Evolutionary conservation across 129 eudicot species (phyloP).

Genomic region (carrot (Daucus carota)): DH1_v3.0 NC_030385.2:41344501-41345000

Average conservation of each 20-base stretch:
- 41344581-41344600: too few species aligned
- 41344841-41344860: slow-evolving; percentile 67
- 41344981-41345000: neutral
- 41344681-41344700: slow-evolving; percentile 76
- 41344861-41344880: neutral
- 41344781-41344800: slow-evolving; percentile 54
- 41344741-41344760: neutral
- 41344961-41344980: neutral
- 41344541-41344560: too few species aligned
- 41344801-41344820: slow-evolving; percentile 87
- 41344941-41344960: neutral
- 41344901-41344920: neutral
- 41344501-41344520: too few species aligned
- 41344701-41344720: slow-evolving; percentile 63
- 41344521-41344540: too few species aligned
- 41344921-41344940: neutral
- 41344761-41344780: neutral
- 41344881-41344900: too few species aligned
- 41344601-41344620: too few species aligned
- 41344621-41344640: slow-evolving; percentile 46
- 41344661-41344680: slow-evolving; percentile 83
- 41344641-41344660: slow-evolving; percentile 92
- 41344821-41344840: slow-evolving; percentile 97
- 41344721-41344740: slow-evolving; percentile 14
- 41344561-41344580: too few species aligned